Percentiles rank a stretch among this genome's conserved stretches.
Conservation (phyloP, 495 filamentous ascomycete species). For the Trichodelitschia bisporula region DNA sequence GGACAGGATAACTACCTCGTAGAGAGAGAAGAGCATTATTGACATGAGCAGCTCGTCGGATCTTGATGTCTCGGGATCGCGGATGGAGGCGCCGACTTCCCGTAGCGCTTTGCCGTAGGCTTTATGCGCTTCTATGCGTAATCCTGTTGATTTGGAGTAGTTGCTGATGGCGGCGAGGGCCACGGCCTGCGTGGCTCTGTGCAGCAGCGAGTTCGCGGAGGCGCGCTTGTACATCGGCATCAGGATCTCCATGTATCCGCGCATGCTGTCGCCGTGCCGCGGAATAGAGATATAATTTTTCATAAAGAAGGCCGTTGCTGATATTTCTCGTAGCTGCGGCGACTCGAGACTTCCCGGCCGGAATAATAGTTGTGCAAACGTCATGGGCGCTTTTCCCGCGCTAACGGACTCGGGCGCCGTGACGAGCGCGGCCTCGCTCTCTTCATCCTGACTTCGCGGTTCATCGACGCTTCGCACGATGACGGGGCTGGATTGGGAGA, state of each 20-base stretch:
- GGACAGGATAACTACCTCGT: conserved; percentile 10
- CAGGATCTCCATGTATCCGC: conserved; percentile 11
- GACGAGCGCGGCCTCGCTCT: no score
- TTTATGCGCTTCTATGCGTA: conserved; percentile 6
- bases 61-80: conserved; percentile 8
- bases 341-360: no score
- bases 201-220: conserved; percentile 8
- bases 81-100: conserved; percentile 8
- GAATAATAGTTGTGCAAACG: no score
- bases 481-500: no score
- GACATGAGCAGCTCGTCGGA: conserved; percentile 11
- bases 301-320: conserved; percentile 14
- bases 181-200: conserved; percentile 12
- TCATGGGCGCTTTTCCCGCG: no score
- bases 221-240: conserved; percentile 11
- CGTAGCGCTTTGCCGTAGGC: conserved; percentile 11
- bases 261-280: conserved; percentile 8
- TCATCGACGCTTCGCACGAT: no score
- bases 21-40: conserved; percentile 12
- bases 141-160: conserved; percentile 11
- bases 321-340: conserved; percentile 6
- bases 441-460: no score
- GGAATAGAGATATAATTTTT: conserved; percentile 12
- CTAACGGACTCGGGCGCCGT: no score
- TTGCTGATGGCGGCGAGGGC: conserved; percentile 10